Evolutionary conservation across 495 filamentous ascomycete genomes (phyloP).

Genomic region (Polyplosphaeria fusca): DNA sequence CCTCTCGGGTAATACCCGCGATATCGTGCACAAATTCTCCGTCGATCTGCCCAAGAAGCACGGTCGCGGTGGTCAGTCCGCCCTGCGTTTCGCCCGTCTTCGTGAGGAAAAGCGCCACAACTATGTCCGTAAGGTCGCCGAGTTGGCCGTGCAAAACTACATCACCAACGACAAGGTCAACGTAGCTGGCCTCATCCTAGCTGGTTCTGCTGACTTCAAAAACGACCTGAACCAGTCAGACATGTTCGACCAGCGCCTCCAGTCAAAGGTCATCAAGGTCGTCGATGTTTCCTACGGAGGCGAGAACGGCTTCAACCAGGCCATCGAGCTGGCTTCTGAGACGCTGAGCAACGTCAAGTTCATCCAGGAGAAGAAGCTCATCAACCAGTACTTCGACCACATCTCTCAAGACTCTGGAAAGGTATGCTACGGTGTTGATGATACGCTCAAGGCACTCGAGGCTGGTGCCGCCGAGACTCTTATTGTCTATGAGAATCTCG

Average conservation of each 20-base stretch:
- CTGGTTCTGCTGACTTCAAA: constrained; percentile 98
- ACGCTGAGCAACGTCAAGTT: constrained; percentile 99
- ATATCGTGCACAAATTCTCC: constrained; percentile 94
- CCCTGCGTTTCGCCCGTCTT: constrained; percentile 98
- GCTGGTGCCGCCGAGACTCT: constrained; percentile 89
- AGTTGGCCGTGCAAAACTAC: constrained; percentile 95
- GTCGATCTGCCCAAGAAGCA: constrained; percentile 99
- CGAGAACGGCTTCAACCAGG: constrained; percentile 99
- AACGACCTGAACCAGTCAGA: constrained; percentile 97
- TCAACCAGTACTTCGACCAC: constrained; percentile 97
- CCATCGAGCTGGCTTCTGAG: constrained; percentile 90
- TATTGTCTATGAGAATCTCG: constrained; percentile 97
- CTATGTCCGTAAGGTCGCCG: constrained; percentile 97
- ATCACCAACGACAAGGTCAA: constrained; percentile 98
- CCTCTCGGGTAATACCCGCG: constrained; percentile 91
- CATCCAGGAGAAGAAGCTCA: constrained; percentile 99
- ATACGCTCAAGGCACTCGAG: constrained; percentile 96
- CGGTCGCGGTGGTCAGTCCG: constrained; percentile 98
- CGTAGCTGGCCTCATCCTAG: constrained; percentile 87
- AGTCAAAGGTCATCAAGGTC: constrained; percentile 95
- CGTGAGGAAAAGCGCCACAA: constrained; percentile 99
- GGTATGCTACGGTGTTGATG: constrained; percentile 95
- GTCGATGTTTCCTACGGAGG: constrained; percentile 98
- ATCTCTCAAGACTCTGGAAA: constrained; percentile 95
- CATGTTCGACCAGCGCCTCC: constrained; percentile 88